Percentiles rank a stretch among this genome's conserved stretches.
Conservation (phyloP, 768 basidiomycete genomes). For the Kwoniella europaea region DNA sequence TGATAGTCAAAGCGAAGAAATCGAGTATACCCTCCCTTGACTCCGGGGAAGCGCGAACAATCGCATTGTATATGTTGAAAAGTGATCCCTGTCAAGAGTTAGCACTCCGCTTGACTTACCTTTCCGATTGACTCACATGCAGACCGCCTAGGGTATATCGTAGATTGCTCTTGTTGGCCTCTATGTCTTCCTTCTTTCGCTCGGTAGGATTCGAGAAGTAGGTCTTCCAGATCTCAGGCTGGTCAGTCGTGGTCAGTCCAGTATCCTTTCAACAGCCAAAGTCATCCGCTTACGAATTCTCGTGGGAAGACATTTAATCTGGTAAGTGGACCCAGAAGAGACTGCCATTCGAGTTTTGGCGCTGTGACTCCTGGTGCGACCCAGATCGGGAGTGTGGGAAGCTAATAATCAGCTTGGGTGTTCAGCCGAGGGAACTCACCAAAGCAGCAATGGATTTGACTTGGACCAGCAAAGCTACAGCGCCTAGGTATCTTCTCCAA, state of each 20-base stretch:
- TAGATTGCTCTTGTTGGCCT: conserved; percentile 81
- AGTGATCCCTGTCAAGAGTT: conserved; percentile 61
- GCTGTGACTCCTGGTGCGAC: conserved; percentile 46
- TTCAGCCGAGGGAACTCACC: conserved; percentile 51
- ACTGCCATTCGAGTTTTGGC: conserved; percentile 61
- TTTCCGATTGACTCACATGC: conserved; percentile 65
- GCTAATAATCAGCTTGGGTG: conserved; percentile 34
- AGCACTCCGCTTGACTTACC: no score
- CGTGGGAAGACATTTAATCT: conserved; percentile 82
- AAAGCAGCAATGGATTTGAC: conserved; percentile 82
- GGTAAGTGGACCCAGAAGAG: conserved; percentile 79
- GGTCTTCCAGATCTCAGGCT: conserved; percentile 76
- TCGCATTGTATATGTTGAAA: conserved; percentile 83
- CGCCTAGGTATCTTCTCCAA: conserved; percentile 86
- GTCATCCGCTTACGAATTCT: conserved; percentile 72
- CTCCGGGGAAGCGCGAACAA: conserved; percentile 81
- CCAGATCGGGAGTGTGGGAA: conserved; percentile 55
- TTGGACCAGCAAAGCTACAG: conserved; percentile 76
- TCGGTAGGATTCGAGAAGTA: conserved; percentile 89
- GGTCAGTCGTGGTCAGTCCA: not conserved
- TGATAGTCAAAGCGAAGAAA: conserved; percentile 76
- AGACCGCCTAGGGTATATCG: conserved; percentile 82
- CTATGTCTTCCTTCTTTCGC: conserved; percentile 72
- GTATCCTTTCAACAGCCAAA: not conserved
- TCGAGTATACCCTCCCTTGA: conserved; percentile 79